Base-by-base conservation (phyloP, 1,284 basidiomycete species). In the Marasmius sp. region DNA sequence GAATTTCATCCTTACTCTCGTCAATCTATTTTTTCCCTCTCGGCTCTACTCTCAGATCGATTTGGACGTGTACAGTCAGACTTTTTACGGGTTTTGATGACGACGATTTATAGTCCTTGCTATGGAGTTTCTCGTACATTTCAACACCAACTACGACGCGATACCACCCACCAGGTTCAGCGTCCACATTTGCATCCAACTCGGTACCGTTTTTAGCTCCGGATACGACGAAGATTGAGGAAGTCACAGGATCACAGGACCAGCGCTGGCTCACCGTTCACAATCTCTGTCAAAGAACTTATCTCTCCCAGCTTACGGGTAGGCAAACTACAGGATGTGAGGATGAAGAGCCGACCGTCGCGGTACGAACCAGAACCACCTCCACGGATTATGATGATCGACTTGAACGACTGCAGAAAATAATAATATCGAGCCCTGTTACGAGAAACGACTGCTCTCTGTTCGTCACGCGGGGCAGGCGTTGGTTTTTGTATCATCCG, bases 321-420 rank as follows among this genome's bases (percentile, higher is more conserved):
- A 2, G 64, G 67, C 6, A n/a, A 37, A 3, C 63, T 65, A 18
- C 68, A 68, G 55, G 87, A 89, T 63, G 74, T 86, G 8, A 81
- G 79, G 57, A 91, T 91, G 88, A 84, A 79, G 61, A 68, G 72
- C 3, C 79, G 79, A 11, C 5, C 27, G 5, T 83, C 84, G 20
- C 88, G 86, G 85, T 89, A 88, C 67, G 87, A 91, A 68, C 80
- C 83, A 8, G 88, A 89, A 68, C 86, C 83, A n/a, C n/a, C n/a
- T n/a, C n/a, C n/a, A n/a, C n/a, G n/a, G n/a, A n/a, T n/a, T n/a
- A n/a, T n/a, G n/a, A n/a, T n/a, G n/a, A n/a, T n/a, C n/a, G n/a
- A n/a, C n/a, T n/a, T n/a, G n/a, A n/a, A n/a, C n/a, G n/a, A n/a
- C n/a, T n/a, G n/a, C n/a, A n/a, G n/a, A n/a, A n/a, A n/a, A n/a